Base-by-base conservation (phyloP, 208 protist species). In the Entamoeba histolytica region DNA sequence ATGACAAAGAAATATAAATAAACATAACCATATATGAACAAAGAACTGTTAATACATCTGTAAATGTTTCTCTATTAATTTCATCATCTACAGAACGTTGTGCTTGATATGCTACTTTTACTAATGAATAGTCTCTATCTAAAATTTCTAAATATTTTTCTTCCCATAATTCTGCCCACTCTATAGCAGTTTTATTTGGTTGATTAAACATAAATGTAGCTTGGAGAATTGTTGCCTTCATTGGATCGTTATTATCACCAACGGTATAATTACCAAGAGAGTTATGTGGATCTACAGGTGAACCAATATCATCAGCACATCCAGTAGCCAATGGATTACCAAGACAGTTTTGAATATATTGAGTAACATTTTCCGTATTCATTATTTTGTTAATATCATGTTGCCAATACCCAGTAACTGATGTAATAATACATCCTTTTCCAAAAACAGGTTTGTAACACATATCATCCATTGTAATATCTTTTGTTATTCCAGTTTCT, bases 11-110 rank as follows among this genome's bases (percentile, higher is more conserved):
- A 5, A 96, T 94, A 57, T 96, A 96, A 6, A 96, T 5, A 44
- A 96, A 96, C 96, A 96, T 96, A 5, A 94, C 93, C 17, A 91
- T n/a, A 93, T 96, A 96, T 44, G 92, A 94, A 23, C 96, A 94
- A 0, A 93, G 4, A 51, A 96, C 92, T 3, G 95, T 96, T 69
- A 49, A 35, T 44, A 97, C 94, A 78, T 96, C 96, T 4, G 92
- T 92, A 23, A 44, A 61, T 28, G 52, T 69, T 28, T 96, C 94
- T n/a, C 94, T 49, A 3, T 91, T 19, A 4, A 96, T 49, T 78
- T 96, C 96, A 93, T 96, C 95, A 91, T 95, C 91, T 7, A 96
- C 52, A 44, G 96, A 97, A 73, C 95, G 61, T 92, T 96, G 51
- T 1, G 95, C 92, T 92, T 92, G 51, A 91, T 50, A 50, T 19